Percentiles rank a stretch among this genome's conserved stretches.
phyloP scores from a whole-genome alignment of 2,329 filamentous ascomycete genomes.

The Trichophyton mentagrophytes region DNA sequence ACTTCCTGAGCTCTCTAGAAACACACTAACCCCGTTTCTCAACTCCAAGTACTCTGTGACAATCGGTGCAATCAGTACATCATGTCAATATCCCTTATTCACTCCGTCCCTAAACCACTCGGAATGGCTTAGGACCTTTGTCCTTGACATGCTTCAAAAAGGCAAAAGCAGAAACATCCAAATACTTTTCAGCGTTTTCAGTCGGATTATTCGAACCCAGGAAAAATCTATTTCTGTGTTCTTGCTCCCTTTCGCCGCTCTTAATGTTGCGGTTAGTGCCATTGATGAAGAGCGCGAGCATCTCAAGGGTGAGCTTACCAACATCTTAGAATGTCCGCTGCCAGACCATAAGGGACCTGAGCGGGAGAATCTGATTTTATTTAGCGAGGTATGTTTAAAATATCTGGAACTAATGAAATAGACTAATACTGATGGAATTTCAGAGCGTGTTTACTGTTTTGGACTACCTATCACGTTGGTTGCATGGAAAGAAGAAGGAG shows the following conservation, averaged over 20 bases:
- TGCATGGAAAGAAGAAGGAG: slow-evolving; percentile 60
- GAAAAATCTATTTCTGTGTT: slow-evolving; percentile 80
- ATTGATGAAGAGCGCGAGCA: slow-evolving; percentile 50
- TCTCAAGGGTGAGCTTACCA: slow-evolving; percentile 60
- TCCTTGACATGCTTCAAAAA: slow-evolving; percentile 68
- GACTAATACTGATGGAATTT: slow-evolving; percentile 5
- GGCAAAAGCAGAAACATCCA: slow-evolving; percentile 61
- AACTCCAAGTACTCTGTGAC: slow-evolving; percentile 69
- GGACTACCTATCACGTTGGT: slow-evolving; percentile 84
- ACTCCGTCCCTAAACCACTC: slow-evolving; percentile 54
- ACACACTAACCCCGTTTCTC: slow-evolving; percentile 77
- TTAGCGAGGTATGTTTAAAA: slow-evolving; percentile 58
- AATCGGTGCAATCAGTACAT: slow-evolving; percentile 42
- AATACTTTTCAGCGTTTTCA: slow-evolving; percentile 68
- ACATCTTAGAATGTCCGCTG: slow-evolving; percentile 56
- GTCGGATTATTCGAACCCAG: slow-evolving; percentile 70
- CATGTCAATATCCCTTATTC: slow-evolving; percentile 67
- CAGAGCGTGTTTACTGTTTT: slow-evolving; percentile 79
- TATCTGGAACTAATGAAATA: background rate
- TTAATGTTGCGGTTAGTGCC: slow-evolving; percentile 71
- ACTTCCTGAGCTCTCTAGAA: slow-evolving; percentile 64
- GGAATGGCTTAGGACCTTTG: slow-evolving; percentile 69
- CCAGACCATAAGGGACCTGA: slow-evolving; percentile 43
- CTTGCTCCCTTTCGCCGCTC: slow-evolving; percentile 70
- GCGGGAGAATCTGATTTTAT: slow-evolving; percentile 65